phyloP scores from a whole-genome alignment of 2,329 filamentous ascomycete species.

The Tothia fuscella region DNA sequence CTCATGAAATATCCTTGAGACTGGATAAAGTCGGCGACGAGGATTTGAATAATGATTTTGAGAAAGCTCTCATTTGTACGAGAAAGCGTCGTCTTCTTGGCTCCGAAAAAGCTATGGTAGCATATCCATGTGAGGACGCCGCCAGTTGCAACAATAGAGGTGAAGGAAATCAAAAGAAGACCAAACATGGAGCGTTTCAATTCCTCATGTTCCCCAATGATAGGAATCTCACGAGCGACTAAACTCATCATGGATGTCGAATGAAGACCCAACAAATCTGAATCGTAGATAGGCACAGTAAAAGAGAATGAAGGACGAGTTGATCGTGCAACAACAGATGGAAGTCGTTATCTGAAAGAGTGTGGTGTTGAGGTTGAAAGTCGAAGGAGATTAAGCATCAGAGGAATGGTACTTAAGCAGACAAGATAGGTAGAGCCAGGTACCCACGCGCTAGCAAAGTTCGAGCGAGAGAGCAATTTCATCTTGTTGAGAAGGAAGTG shows the following conservation, averaged over 20 bases:
- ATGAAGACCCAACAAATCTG: not conserved
- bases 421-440: too few species aligned
- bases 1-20: conserved; percentile 35
- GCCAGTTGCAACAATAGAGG: not conserved
- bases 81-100: conserved; percentile 1
- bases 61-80: conserved; percentile 39
- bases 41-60: conserved; percentile 41
- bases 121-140: not conserved
- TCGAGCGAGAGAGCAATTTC: too few species aligned
- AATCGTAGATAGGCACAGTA: not conserved
- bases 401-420: too few species aligned
- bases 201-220: too few species aligned
- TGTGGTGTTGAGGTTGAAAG: too few species aligned
- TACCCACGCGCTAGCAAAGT: too few species aligned
- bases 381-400: too few species aligned
- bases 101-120: not conserved
- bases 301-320: not conserved
- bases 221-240: too few species aligned
- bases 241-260: not conserved
- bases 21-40: conserved; percentile 42
- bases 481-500: too few species aligned
- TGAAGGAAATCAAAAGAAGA: not conserved
- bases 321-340: not conserved
- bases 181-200: too few species aligned
- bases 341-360: not conserved